phyloP scores from a whole-genome alignment of 2,329 filamentous ascomycete genomes.

The Fusarium secorum region DNA sequence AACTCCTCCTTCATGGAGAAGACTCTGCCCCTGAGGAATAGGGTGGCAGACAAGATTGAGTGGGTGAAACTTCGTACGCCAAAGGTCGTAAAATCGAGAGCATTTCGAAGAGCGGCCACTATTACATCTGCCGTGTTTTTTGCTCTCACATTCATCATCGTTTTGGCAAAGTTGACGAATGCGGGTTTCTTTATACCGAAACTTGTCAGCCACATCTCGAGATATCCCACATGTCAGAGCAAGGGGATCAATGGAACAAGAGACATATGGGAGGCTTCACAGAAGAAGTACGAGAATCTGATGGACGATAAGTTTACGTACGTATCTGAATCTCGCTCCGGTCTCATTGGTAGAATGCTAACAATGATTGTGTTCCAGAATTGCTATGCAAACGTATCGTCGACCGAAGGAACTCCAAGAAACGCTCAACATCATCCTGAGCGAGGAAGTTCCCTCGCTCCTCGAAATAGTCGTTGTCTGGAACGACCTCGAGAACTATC shows the following conservation, averaged over 20 bases:
- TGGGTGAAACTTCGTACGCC: conserved; percentile 15
- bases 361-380: conserved; percentile 37
- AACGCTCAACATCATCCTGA: conserved; percentile 43
- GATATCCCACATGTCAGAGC: conserved; percentile 28
- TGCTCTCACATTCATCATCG: conserved; percentile 19
- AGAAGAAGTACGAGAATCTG: conserved; percentile 39
- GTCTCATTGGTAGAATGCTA: background rate
- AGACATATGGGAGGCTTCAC: conserved; percentile 33
- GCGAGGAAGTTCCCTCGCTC: conserved; percentile 47
- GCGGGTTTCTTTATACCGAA: conserved; percentile 27
- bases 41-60: conserved; percentile 5
- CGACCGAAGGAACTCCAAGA: conserved; percentile 48
- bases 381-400: conserved; percentile 49
- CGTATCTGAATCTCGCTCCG: background rate
- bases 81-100: conserved; percentile 26
- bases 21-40: conserved; percentile 2
- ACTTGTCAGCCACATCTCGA: conserved; percentile 24
- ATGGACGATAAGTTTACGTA: conserved; percentile 47
- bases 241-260: conserved; percentile 20
- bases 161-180: conserved; percentile 29
- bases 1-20: conserved; percentile 18
- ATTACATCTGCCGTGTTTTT: conserved; percentile 17
- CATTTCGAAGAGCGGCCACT: conserved; percentile 24
- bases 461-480: conserved; percentile 50
- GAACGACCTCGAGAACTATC: conserved; percentile 46